Percentiles rank a stretch among this genome's conserved stretches.
phyloP scores from a whole-genome alignment of 148 eudicot genomes.

The Simmondsia chinensis region DNA sequence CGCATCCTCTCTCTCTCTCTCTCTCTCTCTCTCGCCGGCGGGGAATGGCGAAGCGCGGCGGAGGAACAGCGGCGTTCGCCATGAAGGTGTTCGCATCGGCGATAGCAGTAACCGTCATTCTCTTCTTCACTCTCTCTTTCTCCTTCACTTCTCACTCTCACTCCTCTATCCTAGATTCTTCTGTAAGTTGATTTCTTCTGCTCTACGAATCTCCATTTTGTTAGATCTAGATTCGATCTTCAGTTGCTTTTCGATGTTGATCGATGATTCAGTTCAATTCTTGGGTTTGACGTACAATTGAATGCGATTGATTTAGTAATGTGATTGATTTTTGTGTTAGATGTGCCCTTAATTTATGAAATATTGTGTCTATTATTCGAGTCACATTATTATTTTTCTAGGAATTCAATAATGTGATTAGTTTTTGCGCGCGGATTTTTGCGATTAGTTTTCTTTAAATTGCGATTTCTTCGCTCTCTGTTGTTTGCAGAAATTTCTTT shows the following conservation, averaged over 20 bases:
- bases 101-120: conserved; percentile 11
- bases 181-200: conserved; percentile 7
- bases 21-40: background rate
- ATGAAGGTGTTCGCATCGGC: conserved; percentile 21
- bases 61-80: conserved; percentile 11
- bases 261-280: too few species aligned
- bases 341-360: too few species aligned
- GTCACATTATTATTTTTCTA: too few species aligned
- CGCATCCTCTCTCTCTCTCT: background rate
- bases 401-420: too few species aligned
- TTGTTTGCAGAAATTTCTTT: too few species aligned
- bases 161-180: background rate
- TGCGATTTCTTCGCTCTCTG: too few species aligned
- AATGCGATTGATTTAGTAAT: too few species aligned
- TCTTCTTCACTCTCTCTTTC: conserved; percentile 22
- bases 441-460: too few species aligned
- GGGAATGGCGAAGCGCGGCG: conserved; percentile 16
- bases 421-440: too few species aligned
- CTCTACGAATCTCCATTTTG: background rate
- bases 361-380: too few species aligned
- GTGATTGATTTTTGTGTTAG: too few species aligned
- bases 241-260: background rate
- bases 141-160: conserved; percentile 10
- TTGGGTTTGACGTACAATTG: too few species aligned
- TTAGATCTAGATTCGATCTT: background rate